phyloP scores from a whole-genome alignment of 495 filamentous ascomycete genomes.

The Penicillium samsonianum region DNA sequence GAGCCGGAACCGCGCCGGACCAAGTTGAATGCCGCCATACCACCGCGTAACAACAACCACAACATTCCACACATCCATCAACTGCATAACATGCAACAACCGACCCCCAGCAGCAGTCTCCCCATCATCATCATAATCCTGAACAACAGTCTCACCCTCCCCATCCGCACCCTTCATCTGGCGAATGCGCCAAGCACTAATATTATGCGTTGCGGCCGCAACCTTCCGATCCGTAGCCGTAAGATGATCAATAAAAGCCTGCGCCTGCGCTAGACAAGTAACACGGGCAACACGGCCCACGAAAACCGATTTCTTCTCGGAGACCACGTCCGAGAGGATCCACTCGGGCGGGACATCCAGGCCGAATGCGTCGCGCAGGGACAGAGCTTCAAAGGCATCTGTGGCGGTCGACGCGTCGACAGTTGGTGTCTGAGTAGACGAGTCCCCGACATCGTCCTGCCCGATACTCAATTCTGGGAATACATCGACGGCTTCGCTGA shows the following conservation, averaged over 20 bases:
- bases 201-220: slow-evolving; percentile 88
- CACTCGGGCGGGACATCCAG: slow-evolving; percentile 58
- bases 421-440: slow-evolving; percentile 6
- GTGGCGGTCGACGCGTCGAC: slow-evolving; percentile 19
- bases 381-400: slow-evolving; percentile 30
- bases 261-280: slow-evolving; percentile 65
- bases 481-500: slow-evolving; percentile 57
- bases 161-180: slow-evolving; percentile 39
- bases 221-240: slow-evolving; percentile 78
- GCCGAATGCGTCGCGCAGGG: slow-evolving; percentile 37
- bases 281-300: slow-evolving; percentile 73
- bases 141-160: slow-evolving; percentile 57
- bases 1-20: slow-evolving; percentile 83
- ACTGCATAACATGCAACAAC: slow-evolving; percentile 83
- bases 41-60: slow-evolving; percentile 94
- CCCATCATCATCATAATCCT: slow-evolving; percentile 95
- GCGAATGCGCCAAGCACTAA: slow-evolving; percentile 66
- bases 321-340: slow-evolving; percentile 67
- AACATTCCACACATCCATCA: slow-evolving; percentile 91
- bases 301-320: slow-evolving; percentile 87
- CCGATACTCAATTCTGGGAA: slow-evolving; percentile 52
- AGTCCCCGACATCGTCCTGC: slow-evolving; percentile 19
- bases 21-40: slow-evolving; percentile 89
- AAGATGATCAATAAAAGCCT: slow-evolving; percentile 67
- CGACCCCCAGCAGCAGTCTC: slow-evolving; percentile 91